phyloP scores from a whole-genome alignment of 176 grass and related monocot species.

The Juncus inflexus region DNA sequence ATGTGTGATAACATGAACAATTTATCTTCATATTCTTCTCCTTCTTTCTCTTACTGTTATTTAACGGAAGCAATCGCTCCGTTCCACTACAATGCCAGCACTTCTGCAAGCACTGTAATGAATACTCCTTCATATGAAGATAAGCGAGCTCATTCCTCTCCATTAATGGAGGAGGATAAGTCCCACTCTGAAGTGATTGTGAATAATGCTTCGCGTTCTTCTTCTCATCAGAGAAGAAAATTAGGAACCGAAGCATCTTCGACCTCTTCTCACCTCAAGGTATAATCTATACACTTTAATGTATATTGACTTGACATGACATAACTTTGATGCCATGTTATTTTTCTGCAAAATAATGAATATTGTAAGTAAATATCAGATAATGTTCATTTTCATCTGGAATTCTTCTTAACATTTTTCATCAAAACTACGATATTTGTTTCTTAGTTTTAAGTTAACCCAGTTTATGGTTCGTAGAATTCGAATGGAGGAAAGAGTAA shows the following conservation, averaged over 20 bases:
- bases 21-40: background rate
- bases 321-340: background rate
- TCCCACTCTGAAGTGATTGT: background rate
- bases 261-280: constrained; percentile 5
- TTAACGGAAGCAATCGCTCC: constrained; percentile 16
- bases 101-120: constrained; percentile 16
- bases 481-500: constrained; percentile 23
- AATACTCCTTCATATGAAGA: constrained; percentile 1
- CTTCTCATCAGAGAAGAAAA: constrained; percentile 14
- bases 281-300: background rate
- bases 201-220: background rate
- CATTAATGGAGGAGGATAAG: background rate
- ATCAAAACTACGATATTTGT: background rate
- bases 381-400: background rate
- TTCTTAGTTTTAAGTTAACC: background rate
- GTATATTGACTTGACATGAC: background rate
- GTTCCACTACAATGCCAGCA: background rate
- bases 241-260: background rate
- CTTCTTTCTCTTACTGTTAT: constrained; percentile 19
- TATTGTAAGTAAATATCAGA: background rate
- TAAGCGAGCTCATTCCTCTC: background rate
- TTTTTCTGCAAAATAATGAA: background rate
- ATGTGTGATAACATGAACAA: background rate
- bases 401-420: background rate
- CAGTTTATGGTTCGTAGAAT: constrained; percentile 15